A percentile compares a stretch with the other conserved stretches of the same genome.
Conservation (phyloP, 495 filamentous ascomycete species). For the Clohesyomyces aquaticus region DNA sequence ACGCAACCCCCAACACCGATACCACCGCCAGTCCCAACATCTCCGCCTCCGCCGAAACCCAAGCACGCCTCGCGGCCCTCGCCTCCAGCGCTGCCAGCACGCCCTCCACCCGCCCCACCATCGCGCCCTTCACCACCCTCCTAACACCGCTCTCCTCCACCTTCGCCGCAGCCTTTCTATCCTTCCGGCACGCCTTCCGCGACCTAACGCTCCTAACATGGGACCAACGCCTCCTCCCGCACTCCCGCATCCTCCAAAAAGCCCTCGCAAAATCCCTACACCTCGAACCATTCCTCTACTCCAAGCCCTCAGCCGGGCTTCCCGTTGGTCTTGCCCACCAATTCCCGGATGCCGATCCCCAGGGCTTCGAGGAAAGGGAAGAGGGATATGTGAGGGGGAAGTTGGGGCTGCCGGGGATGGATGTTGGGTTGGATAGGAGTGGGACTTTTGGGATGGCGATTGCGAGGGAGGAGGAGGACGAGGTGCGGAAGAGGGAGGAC, state of each 20-base stretch:
- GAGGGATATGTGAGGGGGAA: constrained; percentile 5
- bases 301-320: not conserved
- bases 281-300: constrained; percentile 18
- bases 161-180: constrained; percentile 39
- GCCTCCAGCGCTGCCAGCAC: constrained; percentile 1
- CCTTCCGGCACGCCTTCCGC: constrained; percentile 43
- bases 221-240: constrained; percentile 41
- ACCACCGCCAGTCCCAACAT: not conserved
- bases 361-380: not conserved
- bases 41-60: not conserved
- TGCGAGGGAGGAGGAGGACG: not conserved
- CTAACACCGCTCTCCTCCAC: constrained; percentile 32
- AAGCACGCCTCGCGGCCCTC: not conserved
- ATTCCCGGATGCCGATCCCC: not conserved
- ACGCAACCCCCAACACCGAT: not conserved
- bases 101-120: constrained; percentile 32
- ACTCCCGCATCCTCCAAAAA: not conserved
- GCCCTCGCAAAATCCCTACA: constrained; percentile 1
- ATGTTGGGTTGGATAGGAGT: not conserved
- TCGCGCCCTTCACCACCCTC: constrained; percentile 31
- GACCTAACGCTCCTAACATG: constrained; percentile 43
- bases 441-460: constrained; percentile 4
- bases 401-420: constrained; percentile 18
- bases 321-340: constrained; percentile 6
- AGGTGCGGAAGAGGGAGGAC: not conserved